Evolutionary conservation across 2,329 filamentous ascomycete species (phyloP).

Genomic region (Aspergillus sp.): DNA sequence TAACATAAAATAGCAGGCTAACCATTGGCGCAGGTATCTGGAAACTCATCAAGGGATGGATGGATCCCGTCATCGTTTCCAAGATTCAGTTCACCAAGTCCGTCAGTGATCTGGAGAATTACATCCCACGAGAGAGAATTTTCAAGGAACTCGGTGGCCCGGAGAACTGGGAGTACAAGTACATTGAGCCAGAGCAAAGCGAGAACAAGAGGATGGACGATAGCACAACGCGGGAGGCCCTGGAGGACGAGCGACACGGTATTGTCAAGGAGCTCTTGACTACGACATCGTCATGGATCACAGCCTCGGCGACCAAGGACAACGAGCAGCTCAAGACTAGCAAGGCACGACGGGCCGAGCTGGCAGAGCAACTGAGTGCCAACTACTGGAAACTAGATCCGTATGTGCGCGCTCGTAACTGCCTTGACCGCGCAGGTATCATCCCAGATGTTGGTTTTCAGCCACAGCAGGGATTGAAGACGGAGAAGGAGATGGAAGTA

Average conservation of each 20-base stretch:
- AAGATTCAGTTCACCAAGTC: slow-evolving; percentile 89
- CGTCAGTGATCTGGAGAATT: slow-evolving; percentile 66
- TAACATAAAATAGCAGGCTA: neutral
- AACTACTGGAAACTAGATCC: slow-evolving; percentile 90
- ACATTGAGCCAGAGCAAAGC: slow-evolving; percentile 63
- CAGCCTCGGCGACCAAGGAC: slow-evolving; percentile 38
- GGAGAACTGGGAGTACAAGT: slow-evolving; percentile 75
- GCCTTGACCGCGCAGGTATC: slow-evolving; percentile 73
- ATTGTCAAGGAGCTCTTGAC: slow-evolving; percentile 67
- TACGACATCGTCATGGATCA: slow-evolving; percentile 68
- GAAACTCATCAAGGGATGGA: slow-evolving; percentile 89
- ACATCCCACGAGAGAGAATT: slow-evolving; percentile 62
- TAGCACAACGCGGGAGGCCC: slow-evolving; percentile 53
- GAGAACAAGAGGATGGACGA: slow-evolving; percentile 71
- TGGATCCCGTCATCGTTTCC: slow-evolving; percentile 87
- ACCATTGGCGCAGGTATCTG: slow-evolving; percentile 59
- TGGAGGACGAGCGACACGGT: slow-evolving; percentile 57
- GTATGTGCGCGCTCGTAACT: slow-evolving; percentile 68
- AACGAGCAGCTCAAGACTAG: slow-evolving; percentile 40
- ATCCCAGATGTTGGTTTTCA: slow-evolving; percentile 63
- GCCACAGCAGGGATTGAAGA: slow-evolving; percentile 38
- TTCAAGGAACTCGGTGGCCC: slow-evolving; percentile 74
- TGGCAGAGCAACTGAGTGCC: slow-evolving; percentile 58
- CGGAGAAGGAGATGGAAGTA: slow-evolving; percentile 10
- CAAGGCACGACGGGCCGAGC: slow-evolving; percentile 51